phyloP scores from a whole-genome alignment of 352 stramenopile genomes.

The Phytophthora europaea region DNA sequence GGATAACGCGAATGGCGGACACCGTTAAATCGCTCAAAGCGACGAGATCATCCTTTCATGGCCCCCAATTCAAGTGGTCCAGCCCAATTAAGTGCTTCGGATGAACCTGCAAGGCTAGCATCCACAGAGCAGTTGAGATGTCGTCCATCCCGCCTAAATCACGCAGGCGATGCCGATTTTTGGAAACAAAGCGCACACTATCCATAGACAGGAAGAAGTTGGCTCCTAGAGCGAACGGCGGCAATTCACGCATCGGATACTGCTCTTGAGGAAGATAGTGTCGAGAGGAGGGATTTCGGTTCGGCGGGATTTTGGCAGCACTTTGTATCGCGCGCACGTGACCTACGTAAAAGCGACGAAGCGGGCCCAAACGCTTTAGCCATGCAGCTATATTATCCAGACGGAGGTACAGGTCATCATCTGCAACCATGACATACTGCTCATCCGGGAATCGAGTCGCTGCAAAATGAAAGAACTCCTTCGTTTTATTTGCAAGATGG shows the following conservation, averaged over 20 bases:
- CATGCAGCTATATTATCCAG: slow-evolving; percentile 22
- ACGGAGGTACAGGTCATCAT: slow-evolving; percentile 73
- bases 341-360: slow-evolving; percentile 9
- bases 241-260: slow-evolving; percentile 48
- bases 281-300: slow-evolving; percentile 40
- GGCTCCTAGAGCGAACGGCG: slow-evolving; percentile 50
- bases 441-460: slow-evolving; percentile 2
- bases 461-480: slow-evolving; percentile 55
- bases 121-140: slow-evolving; percentile 49
- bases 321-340: slow-evolving; percentile 7
- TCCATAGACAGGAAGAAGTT: slow-evolving; percentile 67
- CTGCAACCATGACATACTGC: slow-evolving; percentile 58
- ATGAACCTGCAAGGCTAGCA: slow-evolving; percentile 36
- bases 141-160: slow-evolving; percentile 53
- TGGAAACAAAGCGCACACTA: slow-evolving; percentile 44
- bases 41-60: slow-evolving; percentile 46
- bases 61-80: slow-evolving; percentile 31
- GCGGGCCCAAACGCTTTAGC: slow-evolving; percentile 12
- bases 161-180: slow-evolving; percentile 35
- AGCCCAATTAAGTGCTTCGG: slow-evolving; percentile 27
- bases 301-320: slow-evolving; percentile 15
- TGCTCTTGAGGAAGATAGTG: slow-evolving; percentile 43
- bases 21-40: slow-evolving; percentile 52
- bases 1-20: slow-evolving; percentile 45
- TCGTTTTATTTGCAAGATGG: slow-evolving; percentile 55